These are phyloP conservation scores for Fusarium buxicola DNA, from an alignment of 2,329 filamentous ascomycete genomes.

Conservation along the genomic window DNA sequence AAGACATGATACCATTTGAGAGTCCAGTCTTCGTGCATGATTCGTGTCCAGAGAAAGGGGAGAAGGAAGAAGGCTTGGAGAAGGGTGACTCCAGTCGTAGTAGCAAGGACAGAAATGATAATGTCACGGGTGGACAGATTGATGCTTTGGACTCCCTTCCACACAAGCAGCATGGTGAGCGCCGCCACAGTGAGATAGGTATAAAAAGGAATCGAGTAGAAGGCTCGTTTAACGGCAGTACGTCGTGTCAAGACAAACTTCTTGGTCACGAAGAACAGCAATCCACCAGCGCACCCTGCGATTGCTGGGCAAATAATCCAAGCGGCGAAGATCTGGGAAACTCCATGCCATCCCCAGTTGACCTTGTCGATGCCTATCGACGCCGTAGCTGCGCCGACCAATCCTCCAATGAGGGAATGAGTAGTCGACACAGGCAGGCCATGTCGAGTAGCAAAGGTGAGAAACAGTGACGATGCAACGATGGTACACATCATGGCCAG, in stretches of 20 bases:
- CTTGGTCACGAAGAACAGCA: constrained; percentile 52
- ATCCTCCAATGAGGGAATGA: constrained; percentile 61
- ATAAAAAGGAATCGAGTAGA: constrained; percentile 53
- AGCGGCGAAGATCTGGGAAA: constrained; percentile 54
- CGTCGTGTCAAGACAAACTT: constrained; percentile 45
- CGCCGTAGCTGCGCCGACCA: constrained; percentile 53
- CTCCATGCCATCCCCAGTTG: constrained; percentile 53
- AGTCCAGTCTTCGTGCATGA: constrained; percentile 64
- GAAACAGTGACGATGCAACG: constrained; percentile 62
- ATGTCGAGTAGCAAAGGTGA: constrained; percentile 63
- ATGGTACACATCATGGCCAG: constrained; percentile 67
- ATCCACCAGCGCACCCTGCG: constrained; percentile 48
- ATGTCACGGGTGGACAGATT: constrained; percentile 41
- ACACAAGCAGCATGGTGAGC: constrained; percentile 64
- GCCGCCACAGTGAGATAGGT: constrained; percentile 53
- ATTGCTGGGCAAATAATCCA: constrained; percentile 54
- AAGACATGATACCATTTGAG: constrained; percentile 61
- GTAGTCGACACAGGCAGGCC: constrained; percentile 67
- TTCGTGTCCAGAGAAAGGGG: constrained; percentile 63
- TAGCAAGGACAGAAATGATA: constrained; percentile 56
- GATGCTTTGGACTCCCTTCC: constrained; percentile 51
- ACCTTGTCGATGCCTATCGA: constrained; percentile 52
- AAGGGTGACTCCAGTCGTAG: constrained; percentile 55
- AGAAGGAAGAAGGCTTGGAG: constrained; percentile 62
- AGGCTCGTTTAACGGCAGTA: constrained; percentile 49